phyloP scores from a whole-genome alignment of 106 monocot species.

The Dactylorhiza incarnata region DNA sequence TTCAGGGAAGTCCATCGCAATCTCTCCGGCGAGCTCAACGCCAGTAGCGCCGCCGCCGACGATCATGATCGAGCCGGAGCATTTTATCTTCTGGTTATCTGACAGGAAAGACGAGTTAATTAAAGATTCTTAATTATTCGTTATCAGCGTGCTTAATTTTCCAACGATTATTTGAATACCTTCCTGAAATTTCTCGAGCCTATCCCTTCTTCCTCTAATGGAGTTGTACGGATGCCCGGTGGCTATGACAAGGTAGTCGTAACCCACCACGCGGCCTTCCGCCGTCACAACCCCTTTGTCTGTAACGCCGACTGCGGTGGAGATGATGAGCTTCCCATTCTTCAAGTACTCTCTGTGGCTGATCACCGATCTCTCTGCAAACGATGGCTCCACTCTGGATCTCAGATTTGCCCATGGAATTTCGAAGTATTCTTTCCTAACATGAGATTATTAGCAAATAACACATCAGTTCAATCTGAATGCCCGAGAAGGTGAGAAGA shows the following conservation, averaged over 20 bases:
- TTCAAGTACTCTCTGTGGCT: constrained; percentile 26
- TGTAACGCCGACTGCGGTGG: constrained; percentile 18
- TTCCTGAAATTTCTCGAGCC: constrained; percentile 24
- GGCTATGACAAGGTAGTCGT: constrained; percentile 34
- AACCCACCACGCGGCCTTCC: constrained; percentile 15
- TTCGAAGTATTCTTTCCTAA: constrained; percentile 64
- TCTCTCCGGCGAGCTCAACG: constrained; percentile 30
- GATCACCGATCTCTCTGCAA: constrained; percentile 28
- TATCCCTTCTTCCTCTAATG: constrained; percentile 16
- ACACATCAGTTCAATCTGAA: not conserved
- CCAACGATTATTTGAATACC: constrained; percentile 16
- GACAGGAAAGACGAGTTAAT: not conserved
- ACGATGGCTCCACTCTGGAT: constrained; percentile 26
- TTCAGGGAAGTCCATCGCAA: constrained; percentile 29
- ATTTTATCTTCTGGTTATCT: constrained; percentile 28
- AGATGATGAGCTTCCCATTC: constrained; percentile 20
- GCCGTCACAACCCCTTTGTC: constrained; percentile 22
- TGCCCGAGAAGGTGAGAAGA: not conserved
- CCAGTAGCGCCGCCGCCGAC: constrained; percentile 30
- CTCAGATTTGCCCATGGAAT: constrained; percentile 53
- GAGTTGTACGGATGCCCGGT: constrained; percentile 22
- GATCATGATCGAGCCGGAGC: constrained; percentile 23
- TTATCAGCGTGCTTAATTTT: too few species aligned
- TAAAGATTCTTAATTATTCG: not conserved
- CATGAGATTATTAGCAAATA: not conserved